A percentile compares a stretch with the other conserved stretches of the same genome.
Conservation (phyloP, 2,329 filamentous ascomycete species). For the Penicillium oxalicum region DNA sequence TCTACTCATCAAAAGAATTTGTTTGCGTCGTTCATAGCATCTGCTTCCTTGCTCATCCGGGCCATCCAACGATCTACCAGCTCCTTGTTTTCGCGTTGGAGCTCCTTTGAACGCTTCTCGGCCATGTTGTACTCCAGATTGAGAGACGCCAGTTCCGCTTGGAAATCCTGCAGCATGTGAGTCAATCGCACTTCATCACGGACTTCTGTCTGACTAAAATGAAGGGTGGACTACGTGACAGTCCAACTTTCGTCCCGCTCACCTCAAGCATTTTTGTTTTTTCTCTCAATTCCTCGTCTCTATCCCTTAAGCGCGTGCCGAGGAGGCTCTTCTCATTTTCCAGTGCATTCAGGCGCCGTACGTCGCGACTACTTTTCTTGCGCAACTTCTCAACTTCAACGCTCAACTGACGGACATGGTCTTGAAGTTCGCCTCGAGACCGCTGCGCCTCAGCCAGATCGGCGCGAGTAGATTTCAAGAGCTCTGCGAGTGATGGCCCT, state of each 20-base stretch:
- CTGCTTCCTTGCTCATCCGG: slow-evolving; percentile 76
- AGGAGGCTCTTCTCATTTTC: slow-evolving; percentile 58
- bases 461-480: slow-evolving; percentile 43
- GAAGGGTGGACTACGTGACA: no score
- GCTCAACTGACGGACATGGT: slow-evolving; percentile 56
- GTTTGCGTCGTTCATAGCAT: slow-evolving; percentile 68
- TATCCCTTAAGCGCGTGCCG: slow-evolving; percentile 64
- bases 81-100: slow-evolving; percentile 79
- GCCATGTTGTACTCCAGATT: slow-evolving; percentile 83
- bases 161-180: slow-evolving; percentile 57
- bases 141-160: slow-evolving; percentile 85
- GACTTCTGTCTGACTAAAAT: no score
- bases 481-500: slow-evolving; percentile 27
- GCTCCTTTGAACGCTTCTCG: slow-evolving; percentile 65
- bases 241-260: slow-evolving; percentile 16
- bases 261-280: slow-evolving; percentile 80
- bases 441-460: slow-evolving; percentile 74
- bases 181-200: neutral
- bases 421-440: slow-evolving; percentile 62
- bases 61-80: slow-evolving; percentile 89
- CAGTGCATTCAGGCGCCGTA: slow-evolving; percentile 56
- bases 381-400: slow-evolving; percentile 61
- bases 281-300: slow-evolving; percentile 76
- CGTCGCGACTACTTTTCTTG: slow-evolving; percentile 54
- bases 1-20: slow-evolving; percentile 37